Percentiles rank a stretch among this genome's conserved stretches.
Evolutionary conservation across 306 rosid species (phyloP).

Genomic region (Astragalus membranaceus): DNA sequence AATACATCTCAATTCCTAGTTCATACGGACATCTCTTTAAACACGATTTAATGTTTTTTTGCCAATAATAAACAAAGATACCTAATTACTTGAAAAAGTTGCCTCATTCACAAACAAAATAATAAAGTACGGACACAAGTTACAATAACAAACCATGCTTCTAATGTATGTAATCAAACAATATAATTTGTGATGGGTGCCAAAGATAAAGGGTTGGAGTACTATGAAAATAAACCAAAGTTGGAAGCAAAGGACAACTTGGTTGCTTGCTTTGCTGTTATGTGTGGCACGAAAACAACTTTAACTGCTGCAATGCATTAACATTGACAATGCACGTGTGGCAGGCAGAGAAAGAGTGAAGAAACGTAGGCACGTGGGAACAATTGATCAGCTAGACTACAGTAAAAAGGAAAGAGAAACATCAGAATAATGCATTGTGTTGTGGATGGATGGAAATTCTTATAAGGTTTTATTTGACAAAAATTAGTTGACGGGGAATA

Average conservation of each 20-base stretch:
- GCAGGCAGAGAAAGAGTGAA: conserved; percentile 7
- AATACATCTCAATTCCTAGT: not conserved
- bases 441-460: not conserved
- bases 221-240: not conserved
- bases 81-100: conserved; percentile 2
- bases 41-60: not conserved
- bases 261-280: not conserved
- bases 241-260: conserved; percentile 20
- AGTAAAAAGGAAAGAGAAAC: not conserved
- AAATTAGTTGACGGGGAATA: too few species aligned
- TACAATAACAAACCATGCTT: not conserved
- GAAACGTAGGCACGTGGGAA: conserved; percentile 2
- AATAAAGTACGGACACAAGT: not conserved
- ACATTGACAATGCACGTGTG: conserved; percentile 7
- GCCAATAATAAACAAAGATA: conserved; percentile 5
- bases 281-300: not conserved
- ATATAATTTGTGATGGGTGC: not conserved
- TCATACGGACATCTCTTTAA: not conserved
- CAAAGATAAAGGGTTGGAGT: not conserved
- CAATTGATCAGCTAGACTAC: not conserved
- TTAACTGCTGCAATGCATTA: not conserved
- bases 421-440: not conserved
- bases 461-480: too few species aligned
- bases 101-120: not conserved
- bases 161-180: not conserved